Conservation (phyloP, 768 basidiomycete genomes). For the Tylopilus sp. region DNA sequence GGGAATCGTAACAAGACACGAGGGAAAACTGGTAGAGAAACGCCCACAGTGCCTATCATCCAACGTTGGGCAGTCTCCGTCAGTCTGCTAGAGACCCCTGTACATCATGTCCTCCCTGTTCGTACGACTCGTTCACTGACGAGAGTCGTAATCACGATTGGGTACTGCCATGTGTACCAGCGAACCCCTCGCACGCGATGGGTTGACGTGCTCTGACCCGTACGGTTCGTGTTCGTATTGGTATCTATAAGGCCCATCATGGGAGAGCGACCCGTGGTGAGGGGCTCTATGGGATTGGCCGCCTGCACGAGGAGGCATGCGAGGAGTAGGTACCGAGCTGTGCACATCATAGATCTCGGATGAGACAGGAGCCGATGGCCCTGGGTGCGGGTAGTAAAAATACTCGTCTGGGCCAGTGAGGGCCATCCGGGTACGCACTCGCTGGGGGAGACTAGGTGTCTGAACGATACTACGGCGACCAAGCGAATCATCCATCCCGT, state of each 20-base stretch:
- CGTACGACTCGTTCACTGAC: not conserved
- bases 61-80: no score
- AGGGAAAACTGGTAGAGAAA: not conserved
- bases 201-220: not conserved
- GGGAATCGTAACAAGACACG: not conserved
- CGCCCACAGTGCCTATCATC: no score
- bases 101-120: not conserved
- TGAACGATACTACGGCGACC: not conserved
- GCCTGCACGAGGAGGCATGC: constrained; percentile 1
- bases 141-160: not conserved
- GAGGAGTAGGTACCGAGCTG: not conserved
- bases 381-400: not conserved
- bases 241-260: not conserved
- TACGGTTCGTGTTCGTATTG: not conserved
- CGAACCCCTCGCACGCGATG: constrained; percentile 6
- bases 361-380: not conserved
- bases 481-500: not conserved
- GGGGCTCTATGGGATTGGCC: not conserved
- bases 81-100: no score
- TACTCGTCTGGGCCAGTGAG: constrained; percentile 1
- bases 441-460: constrained; percentile 5
- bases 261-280: not conserved
- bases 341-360: not conserved
- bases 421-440: constrained; percentile 8
- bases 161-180: not conserved